A percentile compares a stretch with the other conserved stretches of the same genome.
These are phyloP conservation scores for Teratosphaeria pseudoeucalypti DNA, from an alignment of 2,329 filamentous ascomycete species.

Conservation along the genomic window DNA sequence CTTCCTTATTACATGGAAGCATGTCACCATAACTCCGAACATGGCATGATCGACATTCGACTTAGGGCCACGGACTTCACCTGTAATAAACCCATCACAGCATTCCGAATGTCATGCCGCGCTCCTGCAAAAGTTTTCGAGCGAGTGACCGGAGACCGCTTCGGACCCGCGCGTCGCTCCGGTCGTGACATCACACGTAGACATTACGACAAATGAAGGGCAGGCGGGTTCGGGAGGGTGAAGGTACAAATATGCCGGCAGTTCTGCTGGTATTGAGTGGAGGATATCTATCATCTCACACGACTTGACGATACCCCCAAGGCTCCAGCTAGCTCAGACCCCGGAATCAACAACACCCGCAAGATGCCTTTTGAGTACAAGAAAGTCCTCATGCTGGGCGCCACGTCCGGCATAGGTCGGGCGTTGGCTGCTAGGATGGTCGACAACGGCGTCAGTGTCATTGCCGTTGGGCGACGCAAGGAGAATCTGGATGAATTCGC, in stretches of 20 bases:
- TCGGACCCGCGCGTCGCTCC: background rate
- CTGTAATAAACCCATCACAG: too few species aligned
- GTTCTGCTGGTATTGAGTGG: background rate
- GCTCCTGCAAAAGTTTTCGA: too few species aligned
- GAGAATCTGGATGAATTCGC: conserved; percentile 42
- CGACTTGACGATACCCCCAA: background rate
- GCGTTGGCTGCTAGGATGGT: conserved; percentile 42
- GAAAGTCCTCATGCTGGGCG: conserved; percentile 45
- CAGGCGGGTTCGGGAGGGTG: background rate
- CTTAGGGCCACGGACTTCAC: too few species aligned
- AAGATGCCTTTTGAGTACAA: conserved; percentile 38
- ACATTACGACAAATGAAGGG: background rate
- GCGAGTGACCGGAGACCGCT: background rate
- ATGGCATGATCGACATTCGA: too few species aligned
- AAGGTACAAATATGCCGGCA: background rate
- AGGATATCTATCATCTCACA: background rate
- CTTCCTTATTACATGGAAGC: too few species aligned
- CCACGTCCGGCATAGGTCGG: conserved; percentile 42
- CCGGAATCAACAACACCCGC: background rate
- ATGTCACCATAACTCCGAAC: too few species aligned
- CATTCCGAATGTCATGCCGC: too few species aligned
- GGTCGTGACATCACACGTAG: background rate
- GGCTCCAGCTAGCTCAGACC: background rate
- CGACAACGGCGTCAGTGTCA: conserved; percentile 36
- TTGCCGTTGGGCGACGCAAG: conserved; percentile 42